Evolutionary conservation across 148 eudicot species (phyloP).

Genomic region (Fallopia convolvulus): DNA sequence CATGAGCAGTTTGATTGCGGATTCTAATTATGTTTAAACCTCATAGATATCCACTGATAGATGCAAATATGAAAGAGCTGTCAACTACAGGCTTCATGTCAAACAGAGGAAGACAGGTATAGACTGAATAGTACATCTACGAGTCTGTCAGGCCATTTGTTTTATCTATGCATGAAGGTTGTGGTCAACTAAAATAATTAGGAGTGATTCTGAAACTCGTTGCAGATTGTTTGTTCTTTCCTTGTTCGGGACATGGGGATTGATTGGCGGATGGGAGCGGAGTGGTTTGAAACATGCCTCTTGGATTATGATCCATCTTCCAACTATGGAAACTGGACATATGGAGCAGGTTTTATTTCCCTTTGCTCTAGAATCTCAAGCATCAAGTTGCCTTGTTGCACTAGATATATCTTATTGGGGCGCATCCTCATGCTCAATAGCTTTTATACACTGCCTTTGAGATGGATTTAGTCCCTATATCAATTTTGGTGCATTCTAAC

Average conservation of each 20-base stretch:
- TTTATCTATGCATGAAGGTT: not conserved
- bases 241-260: constrained; percentile 95
- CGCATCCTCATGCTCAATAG: no score
- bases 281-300: constrained; percentile 95
- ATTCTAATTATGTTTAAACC: not conserved
- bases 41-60: constrained; percentile 77
- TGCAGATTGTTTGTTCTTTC: constrained; percentile 92
- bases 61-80: constrained; percentile 94
- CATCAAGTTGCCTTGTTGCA: not conserved
- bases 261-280: constrained; percentile 99
- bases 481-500: no score
- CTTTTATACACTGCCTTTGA: no score
- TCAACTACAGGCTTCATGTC: constrained; percentile 90
- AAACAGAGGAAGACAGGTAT: constrained; percentile 88
- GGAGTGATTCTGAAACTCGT: not conserved
- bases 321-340: constrained; percentile 95
- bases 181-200: not conserved
- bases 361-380: not conserved
- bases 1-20: not conserved
- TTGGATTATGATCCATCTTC: constrained; percentile 96
- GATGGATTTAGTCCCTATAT: no score
- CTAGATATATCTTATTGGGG: not conserved
- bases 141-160: not conserved
- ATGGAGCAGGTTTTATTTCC: constrained; percentile 72
- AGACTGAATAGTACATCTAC: not conserved